These are phyloP conservation scores for Paramecium sonneborni DNA, from an alignment of 73 alveolate genomes.

Conservation along the genomic window DNA sequence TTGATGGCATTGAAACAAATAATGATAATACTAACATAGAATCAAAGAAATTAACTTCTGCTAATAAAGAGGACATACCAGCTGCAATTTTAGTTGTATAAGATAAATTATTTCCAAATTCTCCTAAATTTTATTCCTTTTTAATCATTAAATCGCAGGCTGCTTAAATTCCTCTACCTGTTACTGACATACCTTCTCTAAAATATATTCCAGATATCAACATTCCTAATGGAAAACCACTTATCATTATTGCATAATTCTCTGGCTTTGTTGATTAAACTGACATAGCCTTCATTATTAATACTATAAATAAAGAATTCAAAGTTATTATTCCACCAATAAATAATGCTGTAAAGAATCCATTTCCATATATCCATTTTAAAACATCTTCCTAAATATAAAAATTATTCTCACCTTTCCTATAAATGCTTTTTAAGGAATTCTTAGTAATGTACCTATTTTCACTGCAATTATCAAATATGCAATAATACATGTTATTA, in stretches of 20 bases:
- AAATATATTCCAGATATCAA: background rate
- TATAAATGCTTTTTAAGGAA: background rate
- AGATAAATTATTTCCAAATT: conserved; percentile 10
- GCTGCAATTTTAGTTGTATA: conserved; percentile 41
- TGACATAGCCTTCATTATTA: conserved; percentile 45
- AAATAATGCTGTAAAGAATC: conserved; percentile 18
- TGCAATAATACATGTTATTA: background rate
- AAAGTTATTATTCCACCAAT: background rate
- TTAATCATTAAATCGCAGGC: conserved; percentile 47
- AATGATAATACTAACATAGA: conserved; percentile 30
- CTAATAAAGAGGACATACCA: background rate
- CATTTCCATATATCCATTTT: conserved; percentile 44
- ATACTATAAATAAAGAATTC: background rate
- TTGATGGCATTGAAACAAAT: conserved; percentile 31
- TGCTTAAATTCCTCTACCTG: conserved; percentile 51
- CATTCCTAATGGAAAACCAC: conserved; percentile 37
- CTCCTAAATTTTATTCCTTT: conserved; percentile 39
- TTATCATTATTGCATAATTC: background rate
- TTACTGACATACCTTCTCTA: conserved; percentile 45
- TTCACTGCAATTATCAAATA: background rate
- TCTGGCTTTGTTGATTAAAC: background rate
- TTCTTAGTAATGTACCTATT: conserved; percentile 19
- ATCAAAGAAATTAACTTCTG: conserved; percentile 23
- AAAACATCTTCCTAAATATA: conserved; percentile 38
- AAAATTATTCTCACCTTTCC: background rate